A percentile compares a stretch with the other conserved stretches of the same genome.
These are phyloP conservation scores for Claviceps digitariae DNA, from an alignment of 2,329 filamentous ascomycete genomes.

Conservation along the genomic window DNA sequence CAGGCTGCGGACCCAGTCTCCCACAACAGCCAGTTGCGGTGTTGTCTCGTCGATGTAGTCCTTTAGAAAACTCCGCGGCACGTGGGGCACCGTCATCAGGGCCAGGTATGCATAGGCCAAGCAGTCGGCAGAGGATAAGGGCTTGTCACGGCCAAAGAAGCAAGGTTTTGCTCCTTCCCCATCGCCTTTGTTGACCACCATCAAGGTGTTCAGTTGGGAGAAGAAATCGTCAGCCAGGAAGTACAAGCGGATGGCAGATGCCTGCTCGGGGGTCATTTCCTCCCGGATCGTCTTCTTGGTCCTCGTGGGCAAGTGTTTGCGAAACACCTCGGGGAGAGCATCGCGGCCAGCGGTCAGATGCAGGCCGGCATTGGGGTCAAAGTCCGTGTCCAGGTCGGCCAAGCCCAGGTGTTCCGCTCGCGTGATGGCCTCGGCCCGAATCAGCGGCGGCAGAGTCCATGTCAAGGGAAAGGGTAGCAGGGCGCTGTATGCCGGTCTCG, in stretches of 20 bases:
- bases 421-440: slow-evolving; percentile 55
- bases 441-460: slow-evolving; percentile 66
- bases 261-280: slow-evolving; percentile 56
- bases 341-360: slow-evolving; percentile 24
- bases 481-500: slow-evolving; percentile 65
- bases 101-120: slow-evolving; percentile 67
- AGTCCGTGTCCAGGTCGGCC: slow-evolving; percentile 51
- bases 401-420: slow-evolving; percentile 59
- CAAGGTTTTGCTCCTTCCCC: slow-evolving; percentile 15
- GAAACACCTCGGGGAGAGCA: slow-evolving; percentile 25
- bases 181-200: slow-evolving; percentile 12
- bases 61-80: slow-evolving; percentile 28
- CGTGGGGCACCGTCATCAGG: slow-evolving; percentile 46
- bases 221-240: slow-evolving; percentile 59
- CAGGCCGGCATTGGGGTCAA: slow-evolving; percentile 23
- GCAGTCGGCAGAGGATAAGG: slow-evolving; percentile 50
- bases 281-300: slow-evolving; percentile 45
- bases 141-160: slow-evolving; percentile 16
- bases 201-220: slow-evolving; percentile 51
- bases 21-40: slow-evolving; percentile 18
- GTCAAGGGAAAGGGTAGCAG: slow-evolving; percentile 78
- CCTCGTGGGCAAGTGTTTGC: slow-evolving; percentile 22
- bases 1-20: slow-evolving; percentile 10
- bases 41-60: slow-evolving; percentile 25
- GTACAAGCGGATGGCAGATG: slow-evolving; percentile 62